These are phyloP conservation scores for Sugiyamaella boreocaroliniensis DNA, from an alignment of 805 yeast genomes.

Conservation along the genomic window DNA sequence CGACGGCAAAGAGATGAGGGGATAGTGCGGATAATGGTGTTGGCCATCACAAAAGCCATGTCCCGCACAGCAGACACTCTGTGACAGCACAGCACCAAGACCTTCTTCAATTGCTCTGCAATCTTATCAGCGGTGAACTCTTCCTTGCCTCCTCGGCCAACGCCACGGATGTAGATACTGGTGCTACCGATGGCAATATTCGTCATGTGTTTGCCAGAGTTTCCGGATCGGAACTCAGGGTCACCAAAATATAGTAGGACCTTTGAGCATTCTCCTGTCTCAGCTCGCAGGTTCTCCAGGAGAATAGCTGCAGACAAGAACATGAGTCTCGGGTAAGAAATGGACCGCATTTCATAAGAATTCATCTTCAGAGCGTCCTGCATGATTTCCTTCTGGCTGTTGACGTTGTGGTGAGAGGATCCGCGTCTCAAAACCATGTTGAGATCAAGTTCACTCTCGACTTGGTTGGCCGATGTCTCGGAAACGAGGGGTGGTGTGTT, in stretches of 20 bases:
- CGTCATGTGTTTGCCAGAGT: constrained; percentile 62
- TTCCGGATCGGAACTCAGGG: constrained; percentile 65
- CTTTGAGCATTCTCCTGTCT: constrained; percentile 75
- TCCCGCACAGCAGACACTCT: constrained; percentile 67
- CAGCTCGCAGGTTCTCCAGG: constrained; percentile 72
- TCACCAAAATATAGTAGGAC: constrained; percentile 75
- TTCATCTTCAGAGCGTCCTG: constrained; percentile 38
- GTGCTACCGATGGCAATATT: constrained; percentile 55
- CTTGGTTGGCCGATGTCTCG: constrained; percentile 68
- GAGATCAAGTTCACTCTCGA: constrained; percentile 87
- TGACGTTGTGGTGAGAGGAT: constrained; percentile 72
- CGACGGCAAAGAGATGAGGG: constrained; percentile 79
- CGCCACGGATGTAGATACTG: constrained; percentile 46
- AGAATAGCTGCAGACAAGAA: constrained; percentile 77
- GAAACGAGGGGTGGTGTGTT: constrained; percentile 85
- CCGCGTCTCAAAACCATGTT: constrained; percentile 88
- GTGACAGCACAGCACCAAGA: constrained; percentile 70
- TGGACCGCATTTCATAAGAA: constrained; percentile 44
- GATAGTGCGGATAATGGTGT: constrained; percentile 51
- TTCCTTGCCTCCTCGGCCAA: constrained; percentile 47
- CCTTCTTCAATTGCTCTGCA: constrained; percentile 61
- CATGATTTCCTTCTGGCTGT: constrained; percentile 52
- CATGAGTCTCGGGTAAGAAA: constrained; percentile 75
- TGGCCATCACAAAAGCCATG: constrained; percentile 73
- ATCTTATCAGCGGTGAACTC: constrained; percentile 52